These are phyloP conservation scores for Mariannaea sp. DNA, from an alignment of 2,329 filamentous ascomycete species.

Conservation along the genomic window DNA sequence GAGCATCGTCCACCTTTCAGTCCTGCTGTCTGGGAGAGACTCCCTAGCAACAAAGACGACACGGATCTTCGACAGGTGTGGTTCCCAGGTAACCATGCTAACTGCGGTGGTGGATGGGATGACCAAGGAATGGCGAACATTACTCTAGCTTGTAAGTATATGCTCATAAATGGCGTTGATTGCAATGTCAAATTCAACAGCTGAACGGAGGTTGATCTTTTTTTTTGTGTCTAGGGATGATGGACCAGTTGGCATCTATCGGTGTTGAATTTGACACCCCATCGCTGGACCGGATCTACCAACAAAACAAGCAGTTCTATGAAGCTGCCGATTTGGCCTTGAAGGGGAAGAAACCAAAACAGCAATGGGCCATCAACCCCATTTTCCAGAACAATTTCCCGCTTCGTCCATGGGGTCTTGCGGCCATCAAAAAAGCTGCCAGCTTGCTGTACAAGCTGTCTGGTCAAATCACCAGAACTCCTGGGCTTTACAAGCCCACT, in stretches of 20 bases:
- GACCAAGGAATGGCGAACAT: conserved; percentile 53
- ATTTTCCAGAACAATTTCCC: conserved; percentile 55
- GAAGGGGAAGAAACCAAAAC: conserved; percentile 25
- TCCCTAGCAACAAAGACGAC: conserved; percentile 42
- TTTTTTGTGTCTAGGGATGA: too few relatives aligned
- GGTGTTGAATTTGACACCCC: conserved; percentile 54
- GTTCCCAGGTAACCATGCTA: conserved; percentile 74
- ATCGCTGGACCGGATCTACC: conserved; percentile 49
- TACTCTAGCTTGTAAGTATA: conserved; percentile 46
- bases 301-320: conserved; percentile 43
- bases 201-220: too few relatives aligned
- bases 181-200: too few relatives aligned
- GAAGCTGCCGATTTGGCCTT: conserved; percentile 23
- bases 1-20: conserved; percentile 59
- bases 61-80: conserved; percentile 59
- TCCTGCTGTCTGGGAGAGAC: conserved; percentile 60
- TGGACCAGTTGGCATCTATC: conserved; percentile 58
- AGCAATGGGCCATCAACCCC: conserved; percentile 52
- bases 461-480: conserved; percentile 50
- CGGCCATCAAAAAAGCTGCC: conserved; percentile 47
- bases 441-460: conserved; percentile 51
- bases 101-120: conserved; percentile 71
- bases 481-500: conserved; percentile 54
- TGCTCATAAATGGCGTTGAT: too few relatives aligned
- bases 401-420: conserved; percentile 54